These are phyloP conservation scores for Candida germanica DNA, from an alignment of 805 yeast species.

Conservation along the genomic window DNA sequence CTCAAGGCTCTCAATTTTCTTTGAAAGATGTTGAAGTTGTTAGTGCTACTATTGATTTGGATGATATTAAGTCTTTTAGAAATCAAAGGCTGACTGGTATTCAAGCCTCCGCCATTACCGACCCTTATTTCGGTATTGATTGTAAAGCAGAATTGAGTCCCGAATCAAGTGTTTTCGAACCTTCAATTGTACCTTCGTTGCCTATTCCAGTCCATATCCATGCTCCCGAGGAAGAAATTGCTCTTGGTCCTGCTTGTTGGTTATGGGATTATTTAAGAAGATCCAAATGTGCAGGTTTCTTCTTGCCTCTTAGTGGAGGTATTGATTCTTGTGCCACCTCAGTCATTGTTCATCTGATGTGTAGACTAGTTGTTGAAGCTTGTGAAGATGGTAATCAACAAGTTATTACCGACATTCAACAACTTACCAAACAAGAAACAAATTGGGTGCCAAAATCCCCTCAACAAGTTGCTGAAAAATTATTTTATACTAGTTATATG, in stretches of 20 bases:
- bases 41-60: constrained; percentile 91
- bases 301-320: constrained; percentile 94
- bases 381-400: constrained; percentile 64
- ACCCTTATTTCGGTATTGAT: constrained; percentile 54
- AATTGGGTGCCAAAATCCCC: constrained; percentile 72
- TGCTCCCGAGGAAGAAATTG: constrained; percentile 92
- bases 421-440: constrained; percentile 49
- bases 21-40: constrained; percentile 90
- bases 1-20: constrained; percentile 91
- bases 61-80: constrained; percentile 84
- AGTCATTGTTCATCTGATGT: constrained; percentile 91
- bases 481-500: constrained; percentile 92
- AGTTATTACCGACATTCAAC: constrained; percentile 73
- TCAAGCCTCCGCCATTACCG: constrained; percentile 52
- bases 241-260: constrained; percentile 99
- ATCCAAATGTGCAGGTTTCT: constrained; percentile 85
- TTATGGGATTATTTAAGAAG: constrained; percentile 96
- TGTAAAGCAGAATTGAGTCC: constrained; percentile 70
- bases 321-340: constrained; percentile 98
- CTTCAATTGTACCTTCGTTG: constrained; percentile 56
- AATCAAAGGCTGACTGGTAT: constrained; percentile 71
- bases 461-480: constrained; percentile 65
- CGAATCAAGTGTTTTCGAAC: constrained; percentile 54
- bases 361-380: constrained; percentile 75
- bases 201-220: constrained; percentile 57